These are phyloP conservation scores for Lavandula angustifolia DNA, from an alignment of 257 asterid species.

Conservation along the genomic window DNA sequence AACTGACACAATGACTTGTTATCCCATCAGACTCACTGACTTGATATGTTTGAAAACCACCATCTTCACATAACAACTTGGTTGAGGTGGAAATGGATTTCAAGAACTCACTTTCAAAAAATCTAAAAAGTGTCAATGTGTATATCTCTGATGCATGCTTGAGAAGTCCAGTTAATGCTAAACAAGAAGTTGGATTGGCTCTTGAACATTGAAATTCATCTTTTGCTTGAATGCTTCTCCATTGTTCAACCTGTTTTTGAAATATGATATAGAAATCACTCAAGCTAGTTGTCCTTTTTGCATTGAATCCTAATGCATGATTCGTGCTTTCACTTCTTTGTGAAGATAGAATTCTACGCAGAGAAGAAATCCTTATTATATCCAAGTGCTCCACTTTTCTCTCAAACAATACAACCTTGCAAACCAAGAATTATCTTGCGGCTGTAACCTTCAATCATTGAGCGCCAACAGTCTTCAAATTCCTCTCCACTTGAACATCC, in stretches of 20 bases:
- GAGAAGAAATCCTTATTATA: neutral
- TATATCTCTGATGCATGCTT: too few relatives aligned
- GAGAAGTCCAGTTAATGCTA: too few relatives aligned
- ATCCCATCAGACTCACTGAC: too few relatives aligned
- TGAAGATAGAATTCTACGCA: neutral
- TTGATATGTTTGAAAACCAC: too few relatives aligned
- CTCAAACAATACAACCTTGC: neutral
- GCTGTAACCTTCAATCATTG: neutral
- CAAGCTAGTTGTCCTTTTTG: neutral
- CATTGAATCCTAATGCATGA: neutral
- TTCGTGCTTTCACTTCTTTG: neutral
- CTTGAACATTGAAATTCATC: neutral
- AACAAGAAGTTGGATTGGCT: neutral
- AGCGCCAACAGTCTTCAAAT: neutral
- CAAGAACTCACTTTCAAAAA: too few relatives aligned
- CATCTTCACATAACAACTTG: too few relatives aligned
- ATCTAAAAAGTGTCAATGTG: too few relatives aligned
- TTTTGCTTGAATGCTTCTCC: neutral
- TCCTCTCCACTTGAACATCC: neutral
- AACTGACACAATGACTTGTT: too few relatives aligned
- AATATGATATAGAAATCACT: neutral
- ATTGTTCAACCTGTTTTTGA: neutral
- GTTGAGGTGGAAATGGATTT: too few relatives aligned
- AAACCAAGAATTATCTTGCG: neutral
- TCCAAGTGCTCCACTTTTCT: neutral